Evolutionary conservation across 1,284 basidiomycete species (phyloP).

Genomic region (Ustilago esculenta): DNA sequence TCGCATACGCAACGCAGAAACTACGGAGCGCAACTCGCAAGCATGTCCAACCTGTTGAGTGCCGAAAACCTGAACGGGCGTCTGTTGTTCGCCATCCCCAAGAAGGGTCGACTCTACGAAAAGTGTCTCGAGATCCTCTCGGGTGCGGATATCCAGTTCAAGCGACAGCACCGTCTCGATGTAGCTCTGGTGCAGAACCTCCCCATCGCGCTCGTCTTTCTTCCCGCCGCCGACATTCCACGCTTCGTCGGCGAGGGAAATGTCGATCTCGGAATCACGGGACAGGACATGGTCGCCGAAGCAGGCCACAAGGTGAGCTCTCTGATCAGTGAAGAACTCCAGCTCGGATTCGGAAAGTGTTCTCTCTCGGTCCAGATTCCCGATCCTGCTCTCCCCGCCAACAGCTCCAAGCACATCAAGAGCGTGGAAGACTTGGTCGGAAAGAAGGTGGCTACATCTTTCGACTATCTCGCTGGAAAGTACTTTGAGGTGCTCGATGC

Average conservation of each 20-base stretch:
- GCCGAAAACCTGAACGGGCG: slow-evolving; percentile 72
- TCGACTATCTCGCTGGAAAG: slow-evolving; percentile 82
- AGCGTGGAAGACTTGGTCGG: slow-evolving; percentile 83
- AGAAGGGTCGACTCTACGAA: slow-evolving; percentile 92
- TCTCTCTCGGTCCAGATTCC: slow-evolving; percentile 94
- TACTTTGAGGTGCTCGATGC: slow-evolving; percentile 82
- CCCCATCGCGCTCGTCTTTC: slow-evolving; percentile 94
- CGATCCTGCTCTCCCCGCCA: slow-evolving; percentile 71
- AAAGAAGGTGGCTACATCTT: slow-evolving; percentile 91
- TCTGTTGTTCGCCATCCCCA: slow-evolving; percentile 92
- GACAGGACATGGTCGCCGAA: slow-evolving; percentile 96
- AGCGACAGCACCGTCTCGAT: slow-evolving; percentile 86
- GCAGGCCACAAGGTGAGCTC: slow-evolving; percentile 72
- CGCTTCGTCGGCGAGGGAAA: slow-evolving; percentile 98
- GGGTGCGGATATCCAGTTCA: slow-evolving; percentile 94
- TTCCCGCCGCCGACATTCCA: slow-evolving; percentile 96
- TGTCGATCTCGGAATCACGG: slow-evolving; percentile 89
- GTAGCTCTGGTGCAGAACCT: slow-evolving; percentile 92
- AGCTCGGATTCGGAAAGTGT: slow-evolving; percentile 93
- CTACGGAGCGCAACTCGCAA: neutral
- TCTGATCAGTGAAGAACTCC: slow-evolving; percentile 81
- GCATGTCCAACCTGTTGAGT: slow-evolving; percentile 60
- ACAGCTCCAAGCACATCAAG: slow-evolving; percentile 70
- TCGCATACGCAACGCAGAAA: neutral
- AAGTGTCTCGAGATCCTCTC: slow-evolving; percentile 84